Percentiles rank a stretch among this genome's conserved stretches.
These are phyloP conservation scores for Aeschynomene evenia DNA, from an alignment of 306 rosid genomes.

Conservation along the genomic window DNA sequence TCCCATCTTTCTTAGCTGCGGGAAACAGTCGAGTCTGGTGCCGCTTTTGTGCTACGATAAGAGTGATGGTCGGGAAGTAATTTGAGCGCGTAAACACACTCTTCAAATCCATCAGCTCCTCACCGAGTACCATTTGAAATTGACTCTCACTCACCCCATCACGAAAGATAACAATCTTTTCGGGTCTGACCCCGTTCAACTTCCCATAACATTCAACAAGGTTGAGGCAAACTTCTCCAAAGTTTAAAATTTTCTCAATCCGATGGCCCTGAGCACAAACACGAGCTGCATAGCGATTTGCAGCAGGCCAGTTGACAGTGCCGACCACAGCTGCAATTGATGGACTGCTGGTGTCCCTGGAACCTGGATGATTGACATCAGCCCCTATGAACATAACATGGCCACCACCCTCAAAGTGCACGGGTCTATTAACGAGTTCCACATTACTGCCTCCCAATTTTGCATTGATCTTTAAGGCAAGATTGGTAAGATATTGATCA, in stretches of 20 bases:
- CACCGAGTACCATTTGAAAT: slow-evolving; percentile 73
- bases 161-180: slow-evolving; percentile 60
- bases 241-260: slow-evolving; percentile 45
- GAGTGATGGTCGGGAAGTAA: slow-evolving; percentile 57
- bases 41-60: slow-evolving; percentile 78
- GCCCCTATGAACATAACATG: slow-evolving; percentile 86
- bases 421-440: slow-evolving; percentile 50
- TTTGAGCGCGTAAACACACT: slow-evolving; percentile 21
- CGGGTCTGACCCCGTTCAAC: slow-evolving; percentile 45
- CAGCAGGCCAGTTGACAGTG: slow-evolving; percentile 75
- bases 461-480: slow-evolving; percentile 75
- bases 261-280: slow-evolving; percentile 54
- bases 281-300: slow-evolving; percentile 70
- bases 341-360: slow-evolving; percentile 47
- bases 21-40: slow-evolving; percentile 71
- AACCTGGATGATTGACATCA: slow-evolving; percentile 77
- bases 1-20: background rate
- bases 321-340: slow-evolving; percentile 81
- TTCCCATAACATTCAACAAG: slow-evolving; percentile 46
- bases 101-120: slow-evolving; percentile 60
- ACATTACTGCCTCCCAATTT: slow-evolving; percentile 87
- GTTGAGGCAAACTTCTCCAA: slow-evolving; percentile 59
- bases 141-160: slow-evolving; percentile 83
- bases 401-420: slow-evolving; percentile 39
- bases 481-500: slow-evolving; percentile 69